Evolutionary conservation across 495 filamentous ascomycete genomes (phyloP).

Genomic region (Tuber brumale): DNA sequence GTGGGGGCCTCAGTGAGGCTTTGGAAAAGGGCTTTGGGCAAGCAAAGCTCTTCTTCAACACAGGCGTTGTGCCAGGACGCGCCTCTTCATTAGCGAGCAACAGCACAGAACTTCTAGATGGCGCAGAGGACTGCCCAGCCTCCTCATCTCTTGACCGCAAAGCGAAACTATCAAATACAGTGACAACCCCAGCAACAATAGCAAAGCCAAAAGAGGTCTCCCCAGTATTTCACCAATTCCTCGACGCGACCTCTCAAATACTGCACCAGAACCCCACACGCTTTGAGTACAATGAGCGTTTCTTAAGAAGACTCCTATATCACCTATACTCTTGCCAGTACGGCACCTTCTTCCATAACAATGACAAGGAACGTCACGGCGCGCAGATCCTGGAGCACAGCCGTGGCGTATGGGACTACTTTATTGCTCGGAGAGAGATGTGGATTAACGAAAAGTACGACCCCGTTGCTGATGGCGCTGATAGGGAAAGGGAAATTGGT

Average conservation of each 20-base stretch:
- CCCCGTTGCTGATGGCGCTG: constrained; percentile 62
- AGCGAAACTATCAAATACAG: constrained; percentile 23
- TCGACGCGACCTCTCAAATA: constrained; percentile 89
- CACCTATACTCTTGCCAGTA: constrained; percentile 95
- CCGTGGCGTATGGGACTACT: constrained; percentile 89
- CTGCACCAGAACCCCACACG: constrained; percentile 77
- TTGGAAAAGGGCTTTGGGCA: constrained; percentile 79
- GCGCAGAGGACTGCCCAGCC: constrained; percentile 12
- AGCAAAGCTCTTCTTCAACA: constrained; percentile 81
- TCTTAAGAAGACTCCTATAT: constrained; percentile 80
- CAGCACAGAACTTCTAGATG: constrained; percentile 15
- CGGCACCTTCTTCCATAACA: constrained; percentile 92
- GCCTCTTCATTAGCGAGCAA: constrained; percentile 8
- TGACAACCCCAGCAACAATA: constrained; percentile 30
- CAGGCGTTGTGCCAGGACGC: constrained; percentile 37
- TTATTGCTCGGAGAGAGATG: constrained; percentile 66
- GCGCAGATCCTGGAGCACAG: constrained; percentile 62
- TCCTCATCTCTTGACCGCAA: constrained; percentile 25
- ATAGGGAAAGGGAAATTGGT: constrained; percentile 53
- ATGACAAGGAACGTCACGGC: constrained; percentile 81
- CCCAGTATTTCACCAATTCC: constrained; percentile 94
- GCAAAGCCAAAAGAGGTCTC: constrained; percentile 65
- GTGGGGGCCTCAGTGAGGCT: constrained; percentile 55
- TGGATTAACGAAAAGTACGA: constrained; percentile 80
- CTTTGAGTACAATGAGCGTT: constrained; percentile 95